Evolutionary conservation across 305 asterid species (phyloP).

Genomic region (Solanum hybrid): DNA sequence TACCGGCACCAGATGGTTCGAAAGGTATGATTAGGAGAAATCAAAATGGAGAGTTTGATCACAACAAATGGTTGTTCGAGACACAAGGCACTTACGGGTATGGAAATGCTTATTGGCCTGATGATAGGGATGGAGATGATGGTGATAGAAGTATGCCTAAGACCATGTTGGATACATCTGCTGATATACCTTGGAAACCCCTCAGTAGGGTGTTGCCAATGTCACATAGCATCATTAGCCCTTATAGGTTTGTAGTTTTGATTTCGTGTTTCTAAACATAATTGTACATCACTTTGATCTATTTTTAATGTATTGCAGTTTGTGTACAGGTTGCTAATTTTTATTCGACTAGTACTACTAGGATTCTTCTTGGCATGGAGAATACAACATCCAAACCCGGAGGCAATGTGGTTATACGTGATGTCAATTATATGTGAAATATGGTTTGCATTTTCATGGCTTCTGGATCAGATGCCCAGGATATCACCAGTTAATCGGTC

Average conservation of each 20-base stretch:
- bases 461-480: conserved; percentile 40
- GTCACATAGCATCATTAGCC: conserved; percentile 33
- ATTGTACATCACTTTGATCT: neutral
- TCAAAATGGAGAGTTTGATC: conserved; percentile 47
- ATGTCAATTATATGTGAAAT: conserved; percentile 38
- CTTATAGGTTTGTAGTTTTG: conserved; percentile 25
- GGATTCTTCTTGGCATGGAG: conserved; percentile 38
- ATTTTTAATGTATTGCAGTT: neutral
- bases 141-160: conserved; percentile 13
- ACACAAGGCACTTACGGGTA: conserved; percentile 46
- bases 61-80: conserved; percentile 47
- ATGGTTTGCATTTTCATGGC: conserved; percentile 47
- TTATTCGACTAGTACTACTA: conserved; percentile 26
- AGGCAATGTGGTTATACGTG: conserved; percentile 37
- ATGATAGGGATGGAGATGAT: conserved; percentile 28
- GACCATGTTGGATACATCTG: conserved; percentile 24
- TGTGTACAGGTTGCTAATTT: conserved; percentile 29
- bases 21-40: conserved; percentile 44
- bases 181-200: conserved; percentile 52
- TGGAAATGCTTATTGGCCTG: conserved; percentile 54
- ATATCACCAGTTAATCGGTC: conserved; percentile 30
- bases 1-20: conserved; percentile 51
- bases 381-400: conserved; percentile 30
- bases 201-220: conserved; percentile 36
- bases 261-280: neutral